Evolutionary conservation across 371 early-diverging fungal species (phyloP), one percentile per base, ranked within the genome.

Genomic region (Paramicrosporidium saccamoebae): DNA sequence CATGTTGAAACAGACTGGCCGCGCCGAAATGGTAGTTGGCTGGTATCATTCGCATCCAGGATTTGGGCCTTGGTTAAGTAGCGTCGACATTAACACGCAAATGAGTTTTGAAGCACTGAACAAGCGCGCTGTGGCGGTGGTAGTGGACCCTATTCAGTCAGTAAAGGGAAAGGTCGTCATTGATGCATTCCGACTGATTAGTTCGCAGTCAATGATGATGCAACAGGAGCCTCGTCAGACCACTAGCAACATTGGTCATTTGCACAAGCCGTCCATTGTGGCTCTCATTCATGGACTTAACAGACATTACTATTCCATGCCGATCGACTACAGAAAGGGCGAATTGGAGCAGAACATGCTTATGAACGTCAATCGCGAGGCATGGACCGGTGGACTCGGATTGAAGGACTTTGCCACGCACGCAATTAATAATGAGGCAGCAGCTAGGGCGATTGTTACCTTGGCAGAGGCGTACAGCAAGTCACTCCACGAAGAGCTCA

Each of bases 21-120:
- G 92, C 37, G 75, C 81, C 9, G 98, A 99, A 43, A 79, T 77
- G 55, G 98, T 97, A n/a, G 96, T 99, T 10, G 99, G 99, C 9
- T 99, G 99, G 99, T 99, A 99, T 44, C 99, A 99, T 55, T 90
- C 92, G 25, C 99, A 99, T 49, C 99, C 99, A 13, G 99, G 98
- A 25, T 99, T 97, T 41, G 99, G 99, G 10, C 97, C 98, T 56
- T 99, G 98, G 99, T 61, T 99, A 13, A 90, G 92, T 7, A 86
- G 75, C 33, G 95, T 95, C 8, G 98, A 99, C 50, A 77, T 97
- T 20, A 86, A 84, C 46, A 99, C 99, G 23, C 98, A 97, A 44
- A 78, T 79, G 52, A 69, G 66, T 34, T 97, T 97, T 34, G 98
- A 98, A 48, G 59, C 71, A 28, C 50, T 98, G 29, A 77, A 84